Evolutionary conservation across 108 stramenopile species (phyloP).

Genomic region (Skeletonema grethae): DNA sequence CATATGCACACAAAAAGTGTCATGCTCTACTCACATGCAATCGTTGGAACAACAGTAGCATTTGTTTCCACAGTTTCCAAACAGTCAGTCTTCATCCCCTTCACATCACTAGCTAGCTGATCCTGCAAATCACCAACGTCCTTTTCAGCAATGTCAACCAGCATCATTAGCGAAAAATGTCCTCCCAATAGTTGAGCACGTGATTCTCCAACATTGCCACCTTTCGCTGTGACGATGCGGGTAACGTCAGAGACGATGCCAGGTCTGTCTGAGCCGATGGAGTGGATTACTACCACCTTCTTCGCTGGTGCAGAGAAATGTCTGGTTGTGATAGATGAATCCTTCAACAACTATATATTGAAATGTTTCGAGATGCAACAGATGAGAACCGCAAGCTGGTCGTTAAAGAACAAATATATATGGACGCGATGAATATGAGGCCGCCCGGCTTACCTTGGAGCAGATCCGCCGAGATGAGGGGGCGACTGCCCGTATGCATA

Average conservation of each 20-base stretch:
- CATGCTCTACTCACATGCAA: constrained; percentile 41
- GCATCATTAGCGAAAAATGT: constrained; percentile 79
- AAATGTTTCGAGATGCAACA: neutral
- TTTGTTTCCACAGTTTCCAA: constrained; percentile 44
- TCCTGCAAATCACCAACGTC: constrained; percentile 38
- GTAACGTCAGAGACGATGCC: constrained; percentile 79
- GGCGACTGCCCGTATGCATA: neutral
- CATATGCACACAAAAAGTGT: neutral
- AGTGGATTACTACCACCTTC: constrained; percentile 46
- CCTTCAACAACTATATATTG: neutral
- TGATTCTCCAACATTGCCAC: constrained; percentile 77
- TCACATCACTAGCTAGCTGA: constrained; percentile 37
- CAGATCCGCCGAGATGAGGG: neutral
- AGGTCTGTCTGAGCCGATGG: constrained; percentile 69
- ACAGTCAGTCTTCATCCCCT: constrained; percentile 58
- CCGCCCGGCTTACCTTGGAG: neutral
- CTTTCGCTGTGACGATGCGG: constrained; percentile 58
- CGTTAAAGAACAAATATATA: neutral
- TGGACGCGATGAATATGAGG: neutral
- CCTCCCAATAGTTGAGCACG: constrained; percentile 64
- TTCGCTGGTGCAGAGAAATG: constrained; percentile 19
- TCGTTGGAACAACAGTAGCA: constrained; percentile 28
- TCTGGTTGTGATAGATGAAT: constrained; percentile 4
- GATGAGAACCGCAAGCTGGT: neutral
- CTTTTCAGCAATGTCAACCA: constrained; percentile 53